Evolutionary conservation across 768 basidiomycete species (phyloP).

Genomic region (Plicaturopsis crispa): DNA sequence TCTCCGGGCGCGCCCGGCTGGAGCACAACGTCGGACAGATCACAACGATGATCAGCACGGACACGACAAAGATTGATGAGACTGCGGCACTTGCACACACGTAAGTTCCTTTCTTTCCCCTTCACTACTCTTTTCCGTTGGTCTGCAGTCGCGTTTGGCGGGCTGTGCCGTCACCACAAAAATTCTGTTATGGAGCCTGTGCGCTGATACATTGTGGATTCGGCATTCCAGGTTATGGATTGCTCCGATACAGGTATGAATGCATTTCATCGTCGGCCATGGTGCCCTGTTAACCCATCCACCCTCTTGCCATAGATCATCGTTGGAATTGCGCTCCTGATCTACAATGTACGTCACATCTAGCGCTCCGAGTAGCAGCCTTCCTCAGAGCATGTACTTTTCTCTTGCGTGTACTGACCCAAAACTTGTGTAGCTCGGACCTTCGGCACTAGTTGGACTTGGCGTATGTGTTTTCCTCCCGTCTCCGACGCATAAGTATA

Average conservation of each 20-base stretch:
- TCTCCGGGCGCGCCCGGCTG: conserved; percentile 51
- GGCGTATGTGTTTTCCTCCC: conserved; percentile 22
- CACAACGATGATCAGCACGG: conserved; percentile 63
- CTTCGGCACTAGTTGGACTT: conserved; percentile 61
- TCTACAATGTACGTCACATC: conserved; percentile 38
- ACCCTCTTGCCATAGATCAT: conserved; percentile 27
- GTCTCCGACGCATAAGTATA: too few relatives aligned
- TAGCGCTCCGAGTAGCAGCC: too few relatives aligned
- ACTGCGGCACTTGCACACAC: conserved; percentile 23
- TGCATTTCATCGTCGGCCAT: background rate
- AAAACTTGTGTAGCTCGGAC: conserved; percentile 41
- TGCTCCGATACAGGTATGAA: conserved; percentile 46
- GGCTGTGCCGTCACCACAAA: too few relatives aligned
- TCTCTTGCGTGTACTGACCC: too few relatives aligned
- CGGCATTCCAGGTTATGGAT: conserved; percentile 51
- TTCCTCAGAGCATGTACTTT: too few relatives aligned
- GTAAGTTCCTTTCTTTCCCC: background rate
- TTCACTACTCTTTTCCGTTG: too few relatives aligned
- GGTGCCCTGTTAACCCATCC: background rate
- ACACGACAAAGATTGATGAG: conserved; percentile 47
- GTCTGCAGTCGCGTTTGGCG: too few relatives aligned
- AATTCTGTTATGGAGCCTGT: too few relatives aligned
- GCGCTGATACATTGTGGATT: too few relatives aligned
- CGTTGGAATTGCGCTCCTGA: conserved; percentile 54
- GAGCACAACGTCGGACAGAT: conserved; percentile 60